Conservation (phyloP, 1,284 basidiomycete species). For the Sanghuangporus weigelae region DNA sequence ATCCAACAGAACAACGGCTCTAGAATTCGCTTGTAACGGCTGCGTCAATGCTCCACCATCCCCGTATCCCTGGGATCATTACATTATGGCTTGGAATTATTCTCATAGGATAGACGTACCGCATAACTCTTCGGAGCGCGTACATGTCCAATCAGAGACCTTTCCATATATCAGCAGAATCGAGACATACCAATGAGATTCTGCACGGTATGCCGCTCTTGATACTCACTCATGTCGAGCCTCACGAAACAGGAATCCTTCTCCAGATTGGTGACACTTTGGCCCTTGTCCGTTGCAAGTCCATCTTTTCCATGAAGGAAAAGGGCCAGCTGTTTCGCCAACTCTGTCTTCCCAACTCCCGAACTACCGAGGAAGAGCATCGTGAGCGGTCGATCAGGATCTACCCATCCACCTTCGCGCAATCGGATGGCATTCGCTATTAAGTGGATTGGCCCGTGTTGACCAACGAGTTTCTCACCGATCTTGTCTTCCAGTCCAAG, state of each 20-base stretch:
- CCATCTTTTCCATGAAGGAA: slow-evolving; percentile 6
- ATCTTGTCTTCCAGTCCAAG: neutral
- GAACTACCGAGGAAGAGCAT: slow-evolving; percentile 16
- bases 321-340: slow-evolving; percentile 12
- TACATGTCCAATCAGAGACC: neutral
- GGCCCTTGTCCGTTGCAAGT: neutral
- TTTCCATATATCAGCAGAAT: neutral
- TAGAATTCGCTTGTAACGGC: slow-evolving; percentile 6
- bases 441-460: slow-evolving; percentile 7
- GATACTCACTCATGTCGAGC: slow-evolving; percentile 15
- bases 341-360: slow-evolving; percentile 15
- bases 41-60: slow-evolving; percentile 9
- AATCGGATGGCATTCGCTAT: slow-evolving; percentile 11
- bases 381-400: slow-evolving; percentile 13
- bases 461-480: slow-evolving; percentile 11
- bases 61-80: slow-evolving; percentile 7
- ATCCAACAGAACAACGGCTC: slow-evolving; percentile 13
- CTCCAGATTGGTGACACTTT: slow-evolving; percentile 3
- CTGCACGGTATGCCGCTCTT: slow-evolving; percentile 2
- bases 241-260: slow-evolving; percentile 7
- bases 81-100: neutral
- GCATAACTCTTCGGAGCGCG: slow-evolving; percentile 15
- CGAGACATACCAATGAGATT: slow-evolving; percentile 7
- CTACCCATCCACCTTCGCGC: slow-evolving; percentile 10
- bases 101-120: neutral